Base-by-base conservation (phyloP, 2,329 filamentous ascomycete genomes). In the Zasmidium cellare region DNA sequence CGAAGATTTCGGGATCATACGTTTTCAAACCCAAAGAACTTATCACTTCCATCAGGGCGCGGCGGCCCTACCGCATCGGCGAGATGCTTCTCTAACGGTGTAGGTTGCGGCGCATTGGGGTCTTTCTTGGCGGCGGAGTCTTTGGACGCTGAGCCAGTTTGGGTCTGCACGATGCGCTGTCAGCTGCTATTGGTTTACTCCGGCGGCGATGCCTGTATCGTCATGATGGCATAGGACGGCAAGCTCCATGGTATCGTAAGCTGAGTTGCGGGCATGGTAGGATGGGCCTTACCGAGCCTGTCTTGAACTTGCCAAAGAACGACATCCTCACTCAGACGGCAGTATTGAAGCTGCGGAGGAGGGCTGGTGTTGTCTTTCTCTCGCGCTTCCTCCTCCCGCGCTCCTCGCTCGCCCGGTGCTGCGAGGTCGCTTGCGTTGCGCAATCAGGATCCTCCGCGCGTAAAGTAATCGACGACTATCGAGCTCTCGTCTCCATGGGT, bases 1-100 rank as follows among this genome's bases (percentile, higher is more conserved):
- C 49, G 9, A 35, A 50, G 25, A 22, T 20, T 45, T 45, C n/a
- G 9, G 19, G 25, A 52, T 81, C 90, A 77, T 82, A 97, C 93
- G 78, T 99, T 99, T 77, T 99, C 94, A 74, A 97, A 88, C 16
- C 94, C 94, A 77, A 96, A 97, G 79, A 96, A 99, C 79, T 96
- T 96, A 79, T 97, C 94, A 73, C 90, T 96, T 54, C 94, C 94
- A 76, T 97, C 92, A 66, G 84, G 81, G 69, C 91, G 87, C 65
- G 96, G 78, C 2, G 92, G 87, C 2, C 92, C 92, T 58, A 90
- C 87, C 74, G 92, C 89, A 75, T 91, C 88, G 67, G 87, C 84
- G 28, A 99, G 82, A 82, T 96, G 89, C 80, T 91, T 86, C 75
- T 88, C 84, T 31, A 88, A 73, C 45, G 84, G 82, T 47, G 84